A percentile compares a stretch with the other conserved stretches of the same genome.
These are phyloP conservation scores for Hortiboletus flavorubellus DNA, from an alignment of 768 basidiomycete species.

Conservation along the genomic window DNA sequence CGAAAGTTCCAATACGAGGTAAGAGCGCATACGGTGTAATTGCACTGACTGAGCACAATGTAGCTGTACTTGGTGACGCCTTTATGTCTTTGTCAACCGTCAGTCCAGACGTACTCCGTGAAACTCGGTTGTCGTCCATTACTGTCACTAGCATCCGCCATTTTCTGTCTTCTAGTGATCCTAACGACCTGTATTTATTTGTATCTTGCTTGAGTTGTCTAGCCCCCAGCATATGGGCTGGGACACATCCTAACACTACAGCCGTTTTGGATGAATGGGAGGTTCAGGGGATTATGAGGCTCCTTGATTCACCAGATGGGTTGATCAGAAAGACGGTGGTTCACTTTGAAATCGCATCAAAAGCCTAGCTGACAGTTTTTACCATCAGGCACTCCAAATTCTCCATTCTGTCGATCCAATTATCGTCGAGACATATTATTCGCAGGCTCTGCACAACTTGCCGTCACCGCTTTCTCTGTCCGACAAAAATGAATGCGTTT, in stretches of 20 bases:
- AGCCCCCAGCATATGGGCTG: conserved; percentile 65
- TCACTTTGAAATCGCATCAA: neutral
- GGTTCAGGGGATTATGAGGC: conserved; percentile 67
- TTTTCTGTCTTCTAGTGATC: conserved; percentile 53
- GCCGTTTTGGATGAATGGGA: conserved; percentile 67
- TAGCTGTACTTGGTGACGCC: conserved; percentile 33
- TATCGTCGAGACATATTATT: conserved; percentile 57
- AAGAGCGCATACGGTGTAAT: neutral
- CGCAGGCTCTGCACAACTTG: conserved; percentile 39
- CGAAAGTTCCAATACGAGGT: conserved; percentile 27
- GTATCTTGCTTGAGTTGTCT: conserved; percentile 59
- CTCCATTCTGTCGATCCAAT: conserved; percentile 54
- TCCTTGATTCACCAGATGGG: conserved; percentile 58
- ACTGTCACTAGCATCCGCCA: conserved; percentile 50
- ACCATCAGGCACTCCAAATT: conserved; percentile 54
- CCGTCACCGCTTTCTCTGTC: conserved; percentile 31
- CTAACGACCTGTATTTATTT: conserved; percentile 65
- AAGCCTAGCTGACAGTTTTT: conserved; percentile 3
- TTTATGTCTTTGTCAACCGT: conserved; percentile 32
- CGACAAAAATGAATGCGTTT: conserved; percentile 41
- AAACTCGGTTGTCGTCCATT: conserved; percentile 14
- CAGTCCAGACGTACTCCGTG: conserved; percentile 16
- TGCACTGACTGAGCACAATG: conserved; percentile 15
- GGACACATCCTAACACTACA: conserved; percentile 46
- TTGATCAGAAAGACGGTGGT: conserved; percentile 58